These are phyloP conservation scores for Otatea glauca DNA, from an alignment of 176 grass and related monocot species.

Conservation along the genomic window DNA sequence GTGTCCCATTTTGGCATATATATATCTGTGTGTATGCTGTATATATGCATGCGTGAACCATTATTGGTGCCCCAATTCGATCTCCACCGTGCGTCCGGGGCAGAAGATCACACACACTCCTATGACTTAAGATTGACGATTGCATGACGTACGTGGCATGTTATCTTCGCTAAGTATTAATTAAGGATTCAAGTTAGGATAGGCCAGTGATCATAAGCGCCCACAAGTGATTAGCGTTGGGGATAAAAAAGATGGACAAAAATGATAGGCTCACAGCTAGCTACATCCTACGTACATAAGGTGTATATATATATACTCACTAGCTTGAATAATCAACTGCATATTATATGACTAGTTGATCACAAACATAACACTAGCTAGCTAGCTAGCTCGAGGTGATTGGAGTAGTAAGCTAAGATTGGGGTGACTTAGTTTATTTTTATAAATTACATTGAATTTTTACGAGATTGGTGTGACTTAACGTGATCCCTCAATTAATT, in stretches of 20 bases:
- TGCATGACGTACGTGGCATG: slow-evolving; percentile 26
- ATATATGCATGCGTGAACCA: not conserved
- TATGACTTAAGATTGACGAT: slow-evolving; percentile 39
- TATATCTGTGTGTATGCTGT: too few relatives aligned
- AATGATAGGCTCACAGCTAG: not conserved
- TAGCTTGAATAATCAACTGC: not conserved
- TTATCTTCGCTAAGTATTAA: not conserved
- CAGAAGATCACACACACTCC: not conserved
- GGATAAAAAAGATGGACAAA: slow-evolving; percentile 32
- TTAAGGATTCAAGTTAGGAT: slow-evolving; percentile 1
- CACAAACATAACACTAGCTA: not conserved
- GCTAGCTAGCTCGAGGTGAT: not conserved
- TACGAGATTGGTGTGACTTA: not conserved
- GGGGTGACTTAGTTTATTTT: not conserved
- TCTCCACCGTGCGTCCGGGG: not conserved
- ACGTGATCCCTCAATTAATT: not conserved
- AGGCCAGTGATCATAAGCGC: slow-evolving; percentile 34
- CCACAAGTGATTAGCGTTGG: slow-evolving; percentile 13
- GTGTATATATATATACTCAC: not conserved
- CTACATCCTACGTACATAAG: not conserved
- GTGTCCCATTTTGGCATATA: too few relatives aligned
- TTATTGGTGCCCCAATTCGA: not conserved
- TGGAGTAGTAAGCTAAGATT: not conserved
- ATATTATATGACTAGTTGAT: not conserved
- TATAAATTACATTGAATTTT: not conserved